These are phyloP conservation scores for Ciborinia camelliae DNA, from an alignment of 2,329 filamentous ascomycete genomes.

Conservation along the genomic window DNA sequence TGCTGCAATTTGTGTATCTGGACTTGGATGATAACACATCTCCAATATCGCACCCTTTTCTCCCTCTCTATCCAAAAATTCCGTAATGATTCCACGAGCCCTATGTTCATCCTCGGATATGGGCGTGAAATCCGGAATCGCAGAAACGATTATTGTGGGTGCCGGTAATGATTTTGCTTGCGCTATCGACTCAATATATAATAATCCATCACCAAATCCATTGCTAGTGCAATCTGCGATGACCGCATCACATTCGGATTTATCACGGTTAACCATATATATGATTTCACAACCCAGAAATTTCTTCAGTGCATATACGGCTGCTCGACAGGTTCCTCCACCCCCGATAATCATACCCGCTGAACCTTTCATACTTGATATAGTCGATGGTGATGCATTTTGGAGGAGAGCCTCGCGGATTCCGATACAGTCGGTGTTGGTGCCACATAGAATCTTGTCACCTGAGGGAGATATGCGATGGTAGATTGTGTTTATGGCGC, in stretches of 20 bases:
- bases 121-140: constrained; percentile 74
- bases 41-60: constrained; percentile 32
- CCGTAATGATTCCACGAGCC: constrained; percentile 46
- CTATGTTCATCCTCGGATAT: constrained; percentile 58
- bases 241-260: constrained; percentile 62
- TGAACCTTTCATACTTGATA: constrained; percentile 50
- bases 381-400: constrained; percentile 47
- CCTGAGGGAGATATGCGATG: constrained; percentile 44
- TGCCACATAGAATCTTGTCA: constrained; percentile 55
- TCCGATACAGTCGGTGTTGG: constrained; percentile 79
- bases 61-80: constrained; percentile 40
- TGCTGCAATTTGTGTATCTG: constrained; percentile 30
- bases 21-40: constrained; percentile 37
- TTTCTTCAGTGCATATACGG: constrained; percentile 70
- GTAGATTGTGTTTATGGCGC: constrained; percentile 79
- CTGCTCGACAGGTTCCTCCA: constrained; percentile 73
- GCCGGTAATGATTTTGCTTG: constrained; percentile 56
- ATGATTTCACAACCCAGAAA: constrained; percentile 66
- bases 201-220: constrained; percentile 57
- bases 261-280: constrained; percentile 75
- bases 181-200: constrained; percentile 58
- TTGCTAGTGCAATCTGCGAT: constrained; percentile 58
- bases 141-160: constrained; percentile 67
- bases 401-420: constrained; percentile 68
- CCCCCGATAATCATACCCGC: constrained; percentile 74